Base-by-base conservation (phyloP, 2,329 filamentous ascomycete genomes). In the Beauveria scarabaeidicola region DNA sequence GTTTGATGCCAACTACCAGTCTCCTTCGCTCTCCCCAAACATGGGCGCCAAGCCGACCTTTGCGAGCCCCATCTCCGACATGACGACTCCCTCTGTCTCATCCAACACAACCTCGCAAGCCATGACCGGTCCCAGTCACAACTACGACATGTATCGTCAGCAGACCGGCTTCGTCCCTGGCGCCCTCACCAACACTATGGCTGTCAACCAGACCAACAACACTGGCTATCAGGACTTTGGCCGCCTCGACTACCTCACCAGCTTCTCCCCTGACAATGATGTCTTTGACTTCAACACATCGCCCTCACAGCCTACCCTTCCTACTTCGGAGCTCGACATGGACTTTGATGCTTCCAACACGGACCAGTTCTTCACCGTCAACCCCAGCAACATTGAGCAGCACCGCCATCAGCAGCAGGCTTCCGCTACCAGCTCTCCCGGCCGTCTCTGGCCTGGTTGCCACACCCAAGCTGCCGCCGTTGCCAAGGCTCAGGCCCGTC, bases 71-170 rank as follows among this genome's bases (percentile, higher is more conserved):
- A 70, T 80, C 8, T 74, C 81, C 5, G 75, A 78, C 63, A 79
- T 81, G 56, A 75, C 81, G 47, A 79, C 83, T 5, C 80, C 83
- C n/a, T 75, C 78, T 4, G 74, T 77, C 40, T 72, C 86, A 61
- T 73, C 83, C 19, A 73, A 81, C 8, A 75, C 78, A 58, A 73
- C 68, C 27, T 82, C 87, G 63, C 81, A 82, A 36, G 84, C 81
- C 21, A 83, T 92, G 69, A 86, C 85, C 52, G 90, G 86, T 40
- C 93, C 94, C 9, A 96, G 91, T 73, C 92, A 97, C 77, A 90
- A 96, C 75, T 97, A 97, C 79, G 90, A 91, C 69, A 86, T 90
- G 70, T 95, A 97, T 78, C 90, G 91, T 77, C 94, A 99, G 72
- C 92, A 97, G 78, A 97, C 94, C 3, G 91, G 92, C 64, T 86